Evolutionary conservation across 306 rosid genomes (phyloP), one percentile per base, ranked within the genome.

Genomic region (Trichosanthes cucumerina): DNA sequence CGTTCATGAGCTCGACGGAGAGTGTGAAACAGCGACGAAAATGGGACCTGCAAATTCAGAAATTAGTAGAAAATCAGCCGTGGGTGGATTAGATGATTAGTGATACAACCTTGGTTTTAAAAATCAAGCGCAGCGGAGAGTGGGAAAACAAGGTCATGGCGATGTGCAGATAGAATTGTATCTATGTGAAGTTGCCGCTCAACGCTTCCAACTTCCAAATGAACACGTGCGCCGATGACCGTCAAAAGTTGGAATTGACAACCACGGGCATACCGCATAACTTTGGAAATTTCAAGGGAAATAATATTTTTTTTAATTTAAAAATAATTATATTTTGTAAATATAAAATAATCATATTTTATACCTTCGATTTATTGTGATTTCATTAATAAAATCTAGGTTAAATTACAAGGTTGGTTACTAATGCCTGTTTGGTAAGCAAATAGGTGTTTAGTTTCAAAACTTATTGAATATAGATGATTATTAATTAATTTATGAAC

Each of bases 1-100:
- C 89, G 80, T 82, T 86, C 93, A 89, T 87, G 77, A 76, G 79
- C n/a, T 68, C 80, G 81, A 69, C 69, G 63, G 39, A 81, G 57
- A 28, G 33, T 66, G 68, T 76, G 90, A 79, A 80, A 66, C 65
- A 57, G 76, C 41, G 85, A 79, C 9, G 77, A 34, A 18, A 79
- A 36, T 28, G 85, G 79, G 13, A 62, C 83, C 90, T 87, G 86
- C 26, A 63, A 79, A 54, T 26, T 46, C 11, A 36, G 80, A 21
- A 74, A 31, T 36, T 52, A 68, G 46, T 52, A 56, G 5, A 15
- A 31, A 47, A 73, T 28, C 12, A 73, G 2, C 14, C 16, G 59
- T 31, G 39, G 1, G 19, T 2, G 24, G 26, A 9, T 9, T 3
- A 9, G 43, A 50, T 2, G 46, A 49, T 47, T 15, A 7, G 39